Evolutionary conservation across 352 stramenopile genomes (phyloP), one percentile per base, ranked within the genome.

Genomic region (Phytophthora cactorum): DNA sequence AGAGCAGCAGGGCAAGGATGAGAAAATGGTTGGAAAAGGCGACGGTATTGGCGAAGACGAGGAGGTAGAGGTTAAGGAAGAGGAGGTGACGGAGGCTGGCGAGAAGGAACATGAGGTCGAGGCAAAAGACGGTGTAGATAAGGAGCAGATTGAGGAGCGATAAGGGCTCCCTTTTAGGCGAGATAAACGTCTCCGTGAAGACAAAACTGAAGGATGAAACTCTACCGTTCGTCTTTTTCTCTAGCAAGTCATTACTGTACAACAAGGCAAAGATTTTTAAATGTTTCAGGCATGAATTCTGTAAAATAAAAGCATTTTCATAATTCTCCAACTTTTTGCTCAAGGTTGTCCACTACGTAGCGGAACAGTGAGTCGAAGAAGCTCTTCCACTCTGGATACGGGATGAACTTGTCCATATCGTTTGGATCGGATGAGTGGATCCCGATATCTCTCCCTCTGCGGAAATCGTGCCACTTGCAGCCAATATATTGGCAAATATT

Each of bases 401-500:
- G 8, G 28, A 91, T 86, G n/a, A 36, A 52, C 59, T 89, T 91
- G 67, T 89, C 70, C 52, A 66, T 78, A 31, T 72, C 64, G 67
- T 84, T 88, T 11, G 74, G 45, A 54, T 83, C 74, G 3, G 56
- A 57, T 4, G 57, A 65, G 38, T 72, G 66, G 14, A 66, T 49
- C 1, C 32, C 46, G 5, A 78, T 44, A 38, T 82, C 76, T 41
- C 59, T 56, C 34, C 76, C 76, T 50, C 59, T 51, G 11, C 77
- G 77, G 68, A 84, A 84, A 9, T 80, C 76, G 50, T 86, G 52
- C 78, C 83, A 92, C 29, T 73, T 65, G 63, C 84, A 91, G 17
- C 82, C 85, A 11, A 90, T 25, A 56, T 75, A 85, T 44, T 88
- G 82, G 43, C 85, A 93, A 36, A 93, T 54, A 52, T 93, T 91